Evolutionary conservation across 228 moss, liverwort and hornwort genomes (phyloP).

Genomic region (Sphagnum magellanicum): DNA sequence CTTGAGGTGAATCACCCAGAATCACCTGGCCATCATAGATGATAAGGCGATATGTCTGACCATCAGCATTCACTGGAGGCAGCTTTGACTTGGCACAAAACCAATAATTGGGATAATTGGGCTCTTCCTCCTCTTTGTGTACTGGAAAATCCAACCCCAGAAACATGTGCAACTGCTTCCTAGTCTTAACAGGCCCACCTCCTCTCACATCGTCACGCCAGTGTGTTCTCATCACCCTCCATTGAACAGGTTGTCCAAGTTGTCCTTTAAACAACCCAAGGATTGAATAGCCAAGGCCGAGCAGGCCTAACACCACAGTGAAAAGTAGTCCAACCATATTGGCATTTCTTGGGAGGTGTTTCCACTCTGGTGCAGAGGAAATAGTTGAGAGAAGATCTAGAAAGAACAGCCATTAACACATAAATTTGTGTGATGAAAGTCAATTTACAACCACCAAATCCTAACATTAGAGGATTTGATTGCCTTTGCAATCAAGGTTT

Average conservation of each 20-base stretch:
- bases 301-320: constrained; percentile 25
- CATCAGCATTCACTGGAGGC: constrained; percentile 24
- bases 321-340: constrained; percentile 36
- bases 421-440: too few species aligned
- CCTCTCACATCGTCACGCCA: constrained; percentile 55
- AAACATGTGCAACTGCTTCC: constrained; percentile 25
- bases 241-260: constrained; percentile 56
- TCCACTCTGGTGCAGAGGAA: constrained; percentile 22
- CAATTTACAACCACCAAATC: too few species aligned
- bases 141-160: constrained; percentile 28
- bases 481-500: too few species aligned
- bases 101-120: constrained; percentile 19
- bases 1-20: constrained; percentile 32
- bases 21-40: constrained; percentile 68
- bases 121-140: constrained; percentile 24
- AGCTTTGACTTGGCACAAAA: constrained; percentile 26
- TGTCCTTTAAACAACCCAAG: constrained; percentile 39
- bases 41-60: constrained; percentile 53
- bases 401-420: not conserved
- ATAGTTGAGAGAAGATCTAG: constrained; percentile 28
- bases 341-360: constrained; percentile 22
- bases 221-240: constrained; percentile 54
- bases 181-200: constrained; percentile 15
- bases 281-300: constrained; percentile 34
- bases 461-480: too few species aligned